Percentiles rank a stretch among this genome's conserved stretches.
Evolutionary conservation across 139 green algal species (phyloP).

Genomic region (Zygnema circumcarinatum): DNA sequence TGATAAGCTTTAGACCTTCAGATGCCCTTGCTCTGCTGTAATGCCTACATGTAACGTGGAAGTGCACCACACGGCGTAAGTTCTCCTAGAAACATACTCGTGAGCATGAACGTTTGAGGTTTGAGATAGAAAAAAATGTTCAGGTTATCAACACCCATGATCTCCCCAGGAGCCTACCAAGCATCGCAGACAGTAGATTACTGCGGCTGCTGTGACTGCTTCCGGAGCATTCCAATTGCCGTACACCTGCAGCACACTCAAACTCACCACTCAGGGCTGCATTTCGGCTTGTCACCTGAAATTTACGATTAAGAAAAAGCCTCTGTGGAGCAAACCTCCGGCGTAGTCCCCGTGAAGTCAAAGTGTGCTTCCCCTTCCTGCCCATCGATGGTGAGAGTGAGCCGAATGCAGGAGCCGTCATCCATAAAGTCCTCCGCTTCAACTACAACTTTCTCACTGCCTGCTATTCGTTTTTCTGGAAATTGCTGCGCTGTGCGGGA

Average conservation of each 20-base stretch:
- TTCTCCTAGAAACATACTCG: too few relatives aligned
- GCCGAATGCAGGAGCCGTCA: conserved; percentile 85
- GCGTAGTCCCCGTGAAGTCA: conserved; percentile 89
- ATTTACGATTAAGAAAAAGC: neutral
- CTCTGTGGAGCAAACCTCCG: conserved; percentile 72
- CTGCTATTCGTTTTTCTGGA: conserved; percentile 8
- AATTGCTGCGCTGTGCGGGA: neutral
- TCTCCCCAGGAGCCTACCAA: too few relatives aligned
- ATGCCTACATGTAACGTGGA: too few relatives aligned
- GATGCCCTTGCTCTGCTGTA: too few relatives aligned
- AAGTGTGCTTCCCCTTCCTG: conserved; percentile 76
- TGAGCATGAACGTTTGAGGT: too few relatives aligned
- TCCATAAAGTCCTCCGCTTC: conserved; percentile 88
- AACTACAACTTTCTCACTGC: conserved; percentile 63
- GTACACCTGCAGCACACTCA: conserved; percentile 61
- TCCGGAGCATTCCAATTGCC: conserved; percentile 94
- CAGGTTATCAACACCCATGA: too few relatives aligned
- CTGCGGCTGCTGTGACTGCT: conserved; percentile 87
- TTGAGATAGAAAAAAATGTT: too few relatives aligned
- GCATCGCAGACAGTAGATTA: conserved; percentile 93
- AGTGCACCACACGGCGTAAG: too few relatives aligned
- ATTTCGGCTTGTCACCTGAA: neutral
- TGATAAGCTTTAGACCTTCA: too few relatives aligned
- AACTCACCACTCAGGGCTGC: neutral
- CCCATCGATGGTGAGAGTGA: conserved; percentile 85